Evolutionary conservation across 257 asterid species (phyloP), one percentile per base, ranked within the genome.

Genomic region (Paulownia fortunei): DNA sequence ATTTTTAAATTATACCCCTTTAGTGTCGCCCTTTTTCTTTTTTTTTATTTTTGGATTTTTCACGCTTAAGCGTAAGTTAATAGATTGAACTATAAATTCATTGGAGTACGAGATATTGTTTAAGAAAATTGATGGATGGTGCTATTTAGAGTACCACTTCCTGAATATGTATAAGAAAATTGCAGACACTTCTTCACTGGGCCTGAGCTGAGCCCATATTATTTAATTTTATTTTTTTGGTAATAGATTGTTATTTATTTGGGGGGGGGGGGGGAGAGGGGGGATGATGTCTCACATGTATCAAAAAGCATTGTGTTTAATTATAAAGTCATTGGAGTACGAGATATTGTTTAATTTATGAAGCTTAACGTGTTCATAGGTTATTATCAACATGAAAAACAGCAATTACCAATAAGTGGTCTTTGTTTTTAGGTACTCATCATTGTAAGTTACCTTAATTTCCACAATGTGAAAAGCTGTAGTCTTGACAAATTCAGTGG

Each of bases 361-460:
- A 37, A 37, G 4, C 44, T 37, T 37, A 37, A 37, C 36, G 4
- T 30, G 36, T 30, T 30, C 44, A 37, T 37, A 6, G 18, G 49
- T 63, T 6, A 46, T 63, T 4, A 62, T 74, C 26, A 67, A 56
- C 41, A 76, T 67, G 62, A 71, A 62, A 56, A 72, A 60, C 32
- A 37, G 13, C 79, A 69, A 30, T 65, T 79, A 62, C 69, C 73
- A 54, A 69, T 52, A 75, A 52, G 10, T 69, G 30, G 67, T 73
- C 49, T 16, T 60, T 59, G 84, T 39, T 75, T 75, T 75, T n/a
- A 18, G 49, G 37, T 39, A 24, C 72, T 76, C 37, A 75, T 60
- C 68, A 76, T 69, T 36, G 26, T 27, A 46, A 74, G 36, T 76
- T 79, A 58, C 76, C 80, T 83, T 76, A 49, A 79, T 79, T 70